Base-by-base conservation (phyloP, 805 yeast genomes). In the Cyberlindnera saturnus region DNA sequence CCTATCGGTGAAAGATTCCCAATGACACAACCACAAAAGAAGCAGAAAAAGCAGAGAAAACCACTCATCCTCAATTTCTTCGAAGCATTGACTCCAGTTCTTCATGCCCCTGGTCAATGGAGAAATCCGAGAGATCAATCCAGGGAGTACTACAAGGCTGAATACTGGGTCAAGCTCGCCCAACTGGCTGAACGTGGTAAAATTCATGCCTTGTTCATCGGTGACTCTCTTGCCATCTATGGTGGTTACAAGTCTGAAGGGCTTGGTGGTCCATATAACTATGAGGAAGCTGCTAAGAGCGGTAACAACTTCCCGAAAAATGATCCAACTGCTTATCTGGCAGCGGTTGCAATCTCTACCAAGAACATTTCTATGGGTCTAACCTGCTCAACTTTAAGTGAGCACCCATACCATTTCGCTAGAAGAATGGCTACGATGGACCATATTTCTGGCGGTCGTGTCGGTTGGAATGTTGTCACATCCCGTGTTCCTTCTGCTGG, bases 401-500 rank as follows among this genome's bases (percentile, higher is more conserved):
- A 71, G 45, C 67, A 64, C 32, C 76, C 76, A 1, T 71, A 68
- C 44, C 72, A 66, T 50, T 63, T 71, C 38, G 70, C 74, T 14
- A 61, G 75, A 56, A 61, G 75, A 46, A 51, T 68, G 44, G 73
- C 74, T 14, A 71, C 77, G 1, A 55, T 71, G 41, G 77, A 71
- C 45, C 73, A 71, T 41, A 62, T 71, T 42, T 67, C 74, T 13
- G 63, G 63, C 19, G 77, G 76, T 16, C 63, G 77, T 51, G 54
- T 72, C 42, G 77, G 75, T 30, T 71, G 77, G 77, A 71, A 71
- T 50, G 64, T 71, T 33, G 77, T 71, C 32, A 66, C 74, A 5
- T 65, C 74, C 2, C 60, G 64, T 33, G 52, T 69, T 34, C 73
- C 70, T 43, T 61, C 70, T 49, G 75, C 76, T 8, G 70, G 75